A percentile compares a stretch with the other conserved stretches of the same genome.
Evolutionary conservation across 352 stramenopile genomes (phyloP).

Genomic region (Pythium chondricola): DNA sequence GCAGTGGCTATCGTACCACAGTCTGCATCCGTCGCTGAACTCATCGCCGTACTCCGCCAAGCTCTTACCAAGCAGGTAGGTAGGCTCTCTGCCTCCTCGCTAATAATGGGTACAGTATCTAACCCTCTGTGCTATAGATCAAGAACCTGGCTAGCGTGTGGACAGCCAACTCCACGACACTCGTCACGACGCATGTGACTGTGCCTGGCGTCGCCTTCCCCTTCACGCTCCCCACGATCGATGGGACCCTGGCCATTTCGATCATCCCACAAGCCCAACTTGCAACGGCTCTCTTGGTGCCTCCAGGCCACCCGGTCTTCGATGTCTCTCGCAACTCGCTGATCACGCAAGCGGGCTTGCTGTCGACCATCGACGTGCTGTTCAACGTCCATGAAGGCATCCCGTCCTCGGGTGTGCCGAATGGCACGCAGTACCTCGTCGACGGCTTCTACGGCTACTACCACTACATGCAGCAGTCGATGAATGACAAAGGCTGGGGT

Average conservation of each 20-base stretch:
- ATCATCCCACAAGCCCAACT: not conserved
- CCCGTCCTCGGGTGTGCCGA: conserved; percentile 24
- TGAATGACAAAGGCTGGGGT: conserved; percentile 86
- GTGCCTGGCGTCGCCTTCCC: conserved; percentile 43
- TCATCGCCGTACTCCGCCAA: conserved; percentile 4
- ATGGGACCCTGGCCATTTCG: not conserved
- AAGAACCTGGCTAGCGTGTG: not conserved
- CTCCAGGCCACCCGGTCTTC: conserved; percentile 36
- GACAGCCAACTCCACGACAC: not conserved
- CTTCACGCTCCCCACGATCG: conserved; percentile 21
- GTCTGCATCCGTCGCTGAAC: conserved; percentile 11
- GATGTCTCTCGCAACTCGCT: conserved; percentile 33
- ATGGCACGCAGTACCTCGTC: conserved; percentile 43
- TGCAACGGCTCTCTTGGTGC: conserved; percentile 30
- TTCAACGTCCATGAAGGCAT: conserved; percentile 72
- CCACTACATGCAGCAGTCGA: conserved; percentile 76
- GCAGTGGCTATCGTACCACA: conserved; percentile 31
- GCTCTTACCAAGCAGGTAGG: conserved; percentile 19
- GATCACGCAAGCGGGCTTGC: conserved; percentile 20
- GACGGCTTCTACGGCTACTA: conserved; percentile 80
- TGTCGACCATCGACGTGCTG: conserved; percentile 41
- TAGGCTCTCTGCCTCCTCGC: not conserved
- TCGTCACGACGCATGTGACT: conserved; percentile 41
- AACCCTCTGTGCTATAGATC: no score
- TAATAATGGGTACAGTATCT: no score